Evolutionary conservation across 1,284 basidiomycete species (phyloP).

Genomic region (Austropuccinia psidii): DNA sequence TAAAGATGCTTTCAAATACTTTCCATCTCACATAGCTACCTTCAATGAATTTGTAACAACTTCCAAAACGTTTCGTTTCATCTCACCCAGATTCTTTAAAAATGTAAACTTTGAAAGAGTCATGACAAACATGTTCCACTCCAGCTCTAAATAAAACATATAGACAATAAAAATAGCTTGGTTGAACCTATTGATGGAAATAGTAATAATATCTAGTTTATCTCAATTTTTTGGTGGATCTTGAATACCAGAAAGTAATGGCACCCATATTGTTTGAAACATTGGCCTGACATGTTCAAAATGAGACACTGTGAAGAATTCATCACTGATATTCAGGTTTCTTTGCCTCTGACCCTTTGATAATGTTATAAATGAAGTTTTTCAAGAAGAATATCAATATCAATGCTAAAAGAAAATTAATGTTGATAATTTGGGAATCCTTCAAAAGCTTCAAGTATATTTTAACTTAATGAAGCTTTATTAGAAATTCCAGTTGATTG

Average conservation of each 20-base stretch:
- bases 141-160: slow-evolving; percentile 88
- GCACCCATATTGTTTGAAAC: slow-evolving; percentile 98
- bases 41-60: slow-evolving; percentile 89
- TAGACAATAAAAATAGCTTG: slow-evolving; percentile 85
- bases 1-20: slow-evolving; percentile 90
- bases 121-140: slow-evolving; percentile 94
- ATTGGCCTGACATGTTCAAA: slow-evolving; percentile 90
- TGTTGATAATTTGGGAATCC: background rate
- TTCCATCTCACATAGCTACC: slow-evolving; percentile 85
- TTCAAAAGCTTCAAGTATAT: background rate
- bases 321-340: slow-evolving; percentile 60
- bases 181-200: slow-evolving; percentile 91
- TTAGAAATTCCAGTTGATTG: slow-evolving; percentile 90
- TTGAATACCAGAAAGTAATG: slow-evolving; percentile 85
- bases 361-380: slow-evolving; percentile 83
- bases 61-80: slow-evolving; percentile 98
- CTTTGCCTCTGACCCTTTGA: slow-evolving; percentile 76
- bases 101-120: slow-evolving; percentile 95
- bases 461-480: slow-evolving; percentile 70
- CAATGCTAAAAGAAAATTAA: background rate
- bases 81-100: slow-evolving; percentile 89
- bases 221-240: slow-evolving; percentile 70
- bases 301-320: slow-evolving; percentile 90
- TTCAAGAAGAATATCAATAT: background rate
- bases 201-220: slow-evolving; percentile 77